A percentile compares a stretch with the other conserved stretches of the same genome.
Conservation (phyloP, 208 protist genomes). For the Acanthamoeba comandoni region DNA sequence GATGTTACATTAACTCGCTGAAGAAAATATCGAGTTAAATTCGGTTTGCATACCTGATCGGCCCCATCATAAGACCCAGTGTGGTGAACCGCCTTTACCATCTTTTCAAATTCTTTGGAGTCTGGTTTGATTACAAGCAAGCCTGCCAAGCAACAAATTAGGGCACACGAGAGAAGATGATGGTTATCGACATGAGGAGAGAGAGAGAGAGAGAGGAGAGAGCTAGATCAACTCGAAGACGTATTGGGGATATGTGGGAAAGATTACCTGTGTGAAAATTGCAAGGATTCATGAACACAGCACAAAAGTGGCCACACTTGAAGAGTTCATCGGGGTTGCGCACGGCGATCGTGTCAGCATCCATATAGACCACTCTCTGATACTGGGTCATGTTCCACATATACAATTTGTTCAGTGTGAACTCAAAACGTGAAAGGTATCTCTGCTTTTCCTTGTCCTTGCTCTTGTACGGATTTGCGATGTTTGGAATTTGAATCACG, state of each 20-base stretch:
- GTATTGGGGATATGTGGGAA: too few species aligned
- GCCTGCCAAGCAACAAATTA: too few species aligned
- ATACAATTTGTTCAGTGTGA: conserved; percentile 83
- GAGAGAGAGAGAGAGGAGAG: neutral
- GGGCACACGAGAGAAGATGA: conserved; percentile 76
- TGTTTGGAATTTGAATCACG: conserved; percentile 73
- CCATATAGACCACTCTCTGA: conserved; percentile 83
- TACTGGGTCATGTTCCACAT: conserved; percentile 84
- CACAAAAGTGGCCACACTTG: conserved; percentile 85
- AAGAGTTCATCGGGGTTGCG: conserved; percentile 85
- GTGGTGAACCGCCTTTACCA: conserved; percentile 5
- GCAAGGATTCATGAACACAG: conserved; percentile 86
- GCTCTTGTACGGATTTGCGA: conserved; percentile 76
- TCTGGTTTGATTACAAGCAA: conserved; percentile 65
- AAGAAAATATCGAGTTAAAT: too few species aligned
- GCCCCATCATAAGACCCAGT: conserved; percentile 26
- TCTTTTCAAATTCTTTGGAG: conserved; percentile 21
- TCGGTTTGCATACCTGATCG: too few species aligned
- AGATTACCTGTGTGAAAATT: conserved; percentile 87
- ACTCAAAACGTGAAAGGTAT: conserved; percentile 78
- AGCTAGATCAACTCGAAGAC: conserved; percentile 74
- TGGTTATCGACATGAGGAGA: conserved; percentile 30
- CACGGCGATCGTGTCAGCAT: conserved; percentile 83
- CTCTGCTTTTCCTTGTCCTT: neutral
- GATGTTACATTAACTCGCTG: too few species aligned